These are phyloP conservation scores for Spergularia bocconei DNA, from an alignment of 148 eudicot genomes.

Conservation along the genomic window DNA sequence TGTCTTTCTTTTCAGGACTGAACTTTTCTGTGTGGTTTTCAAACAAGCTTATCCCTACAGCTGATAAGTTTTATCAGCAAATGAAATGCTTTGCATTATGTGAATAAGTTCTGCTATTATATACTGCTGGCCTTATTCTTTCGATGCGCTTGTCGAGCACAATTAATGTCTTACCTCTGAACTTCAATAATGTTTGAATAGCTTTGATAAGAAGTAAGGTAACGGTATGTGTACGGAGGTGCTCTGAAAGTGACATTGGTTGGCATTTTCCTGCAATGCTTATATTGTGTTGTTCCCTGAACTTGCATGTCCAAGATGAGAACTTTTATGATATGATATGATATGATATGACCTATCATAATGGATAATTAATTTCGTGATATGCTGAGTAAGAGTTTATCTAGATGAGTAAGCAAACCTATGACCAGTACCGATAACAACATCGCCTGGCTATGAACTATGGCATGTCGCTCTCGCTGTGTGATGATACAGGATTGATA, in stretches of 20 bases:
- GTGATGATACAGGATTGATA: constrained; percentile 11
- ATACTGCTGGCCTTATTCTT: constrained; percentile 3
- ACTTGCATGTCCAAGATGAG: constrained; percentile 2
- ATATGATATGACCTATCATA: background rate
- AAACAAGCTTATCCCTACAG: constrained; percentile 1
- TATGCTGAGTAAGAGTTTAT: background rate
- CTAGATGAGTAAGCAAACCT: constrained; percentile 21
- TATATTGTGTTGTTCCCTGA: constrained; percentile 6
- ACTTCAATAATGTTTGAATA: constrained; percentile 12
- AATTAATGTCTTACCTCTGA: constrained; percentile 5
- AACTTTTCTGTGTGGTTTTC: constrained; percentile 22
- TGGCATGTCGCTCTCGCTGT: constrained; percentile 7
- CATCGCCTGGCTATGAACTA: background rate
- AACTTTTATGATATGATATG: background rate
- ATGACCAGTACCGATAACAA: constrained; percentile 8
- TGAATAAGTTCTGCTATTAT: constrained; percentile 11
- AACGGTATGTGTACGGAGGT: constrained; percentile 10
- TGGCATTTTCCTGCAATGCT: constrained; percentile 7
- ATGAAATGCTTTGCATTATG: constrained; percentile 5
- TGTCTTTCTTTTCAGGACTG: constrained; percentile 25
- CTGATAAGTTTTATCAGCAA: constrained; percentile 5
- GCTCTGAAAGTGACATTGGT: constrained; percentile 8
- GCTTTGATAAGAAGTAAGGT: background rate
- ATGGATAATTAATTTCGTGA: no score
- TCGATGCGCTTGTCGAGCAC: constrained; percentile 2